Percentiles rank a stretch among this genome's conserved stretches.
Conservation (phyloP, 768 basidiomycete species). For the Tricholoma saponaceum region DNA sequence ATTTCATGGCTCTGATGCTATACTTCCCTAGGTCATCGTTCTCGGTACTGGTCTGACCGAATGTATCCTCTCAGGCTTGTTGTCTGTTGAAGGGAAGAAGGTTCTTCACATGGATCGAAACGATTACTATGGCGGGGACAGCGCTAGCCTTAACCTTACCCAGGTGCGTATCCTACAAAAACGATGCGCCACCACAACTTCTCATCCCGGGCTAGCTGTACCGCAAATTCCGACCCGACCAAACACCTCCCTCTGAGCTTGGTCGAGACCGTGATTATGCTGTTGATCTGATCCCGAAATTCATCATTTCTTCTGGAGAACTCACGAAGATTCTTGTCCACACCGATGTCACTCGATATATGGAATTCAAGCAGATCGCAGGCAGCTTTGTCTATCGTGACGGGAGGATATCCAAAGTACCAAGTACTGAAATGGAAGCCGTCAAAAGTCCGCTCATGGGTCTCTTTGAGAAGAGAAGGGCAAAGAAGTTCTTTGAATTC, state of each 20-base stretch:
- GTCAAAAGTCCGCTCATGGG: conserved; percentile 96
- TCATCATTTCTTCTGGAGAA: conserved; percentile 97
- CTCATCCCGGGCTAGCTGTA: conserved; percentile 61
- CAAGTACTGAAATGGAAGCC: conserved; percentile 96
- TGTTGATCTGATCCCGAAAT: conserved; percentile 97
- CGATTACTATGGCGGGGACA: conserved; percentile 98
- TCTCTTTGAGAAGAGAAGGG: conserved; percentile 96
- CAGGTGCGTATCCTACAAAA: conserved; percentile 56
- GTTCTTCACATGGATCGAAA: conserved; percentile 99
- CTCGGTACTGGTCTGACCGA: conserved; percentile 97
- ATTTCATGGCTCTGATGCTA: conserved; percentile 8
- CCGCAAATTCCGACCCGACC: conserved; percentile 85
- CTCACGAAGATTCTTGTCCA: conserved; percentile 98
- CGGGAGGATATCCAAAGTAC: conserved; percentile 95
- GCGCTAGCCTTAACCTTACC: conserved; percentile 94
- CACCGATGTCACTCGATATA: conserved; percentile 97
- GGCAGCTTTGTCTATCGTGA: conserved; percentile 98
- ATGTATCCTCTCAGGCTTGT: conserved; percentile 94
- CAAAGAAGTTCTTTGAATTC: conserved; percentile 98
- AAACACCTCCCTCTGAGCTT: conserved; percentile 74
- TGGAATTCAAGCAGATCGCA: conserved; percentile 99
- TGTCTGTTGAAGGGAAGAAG: conserved; percentile 99
- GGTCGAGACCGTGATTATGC: conserved; percentile 98
- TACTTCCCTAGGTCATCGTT: conserved; percentile 65
- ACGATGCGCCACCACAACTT: background rate